Evolutionary conservation across 1,139 yeast genomes (phyloP), one percentile per base, ranked within the genome.

Genomic region (Kazachstania sp.): DNA sequence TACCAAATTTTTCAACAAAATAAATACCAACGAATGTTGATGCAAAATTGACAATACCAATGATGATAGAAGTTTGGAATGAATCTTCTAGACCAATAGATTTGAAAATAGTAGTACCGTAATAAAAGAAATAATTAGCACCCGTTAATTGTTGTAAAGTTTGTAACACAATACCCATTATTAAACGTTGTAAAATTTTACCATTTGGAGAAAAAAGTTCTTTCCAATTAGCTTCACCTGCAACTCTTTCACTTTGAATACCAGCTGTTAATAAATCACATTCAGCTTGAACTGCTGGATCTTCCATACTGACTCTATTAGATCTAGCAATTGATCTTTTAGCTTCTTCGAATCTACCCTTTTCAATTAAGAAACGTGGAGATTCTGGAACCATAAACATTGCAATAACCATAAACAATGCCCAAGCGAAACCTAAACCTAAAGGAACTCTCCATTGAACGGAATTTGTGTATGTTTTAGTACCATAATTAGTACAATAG

Each of bases 211-310:
- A 43, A 29, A 43, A 43, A 3, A 43, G 40, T 23, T 43, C 45
- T n/a, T 28, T 28, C 45, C 45, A 43, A 3, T 41, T n/a, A 16
- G 45, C 45, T 15, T 31, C 36, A n/a, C 45, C 45, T 1, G 45
- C 41, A 5, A 18, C 34, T 12, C 15, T 37, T 26, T 43, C 45
- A 23, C 35, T 29, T 36, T 41, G 39, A 26, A 41, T 26, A 41
- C 44, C 44, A 20, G 38, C 38, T 13, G 32, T 11, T 2, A 41
- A 7, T 13, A 34, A 12, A 28, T 41, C 44, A 23, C 34, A 26
- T 64, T 81, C 86, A 45, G 70, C 67, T 58, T 69, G 68, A 44
- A 82, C 75, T 37, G 75, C 74, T 37, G 78, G 77, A 56, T 79
- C 80, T 49, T 79, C 82, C 26, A 70, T 60, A 4, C 74, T 59